phyloP scores from a whole-genome alignment of 495 filamentous ascomycete species.

The Cetradonia linearis region DNA sequence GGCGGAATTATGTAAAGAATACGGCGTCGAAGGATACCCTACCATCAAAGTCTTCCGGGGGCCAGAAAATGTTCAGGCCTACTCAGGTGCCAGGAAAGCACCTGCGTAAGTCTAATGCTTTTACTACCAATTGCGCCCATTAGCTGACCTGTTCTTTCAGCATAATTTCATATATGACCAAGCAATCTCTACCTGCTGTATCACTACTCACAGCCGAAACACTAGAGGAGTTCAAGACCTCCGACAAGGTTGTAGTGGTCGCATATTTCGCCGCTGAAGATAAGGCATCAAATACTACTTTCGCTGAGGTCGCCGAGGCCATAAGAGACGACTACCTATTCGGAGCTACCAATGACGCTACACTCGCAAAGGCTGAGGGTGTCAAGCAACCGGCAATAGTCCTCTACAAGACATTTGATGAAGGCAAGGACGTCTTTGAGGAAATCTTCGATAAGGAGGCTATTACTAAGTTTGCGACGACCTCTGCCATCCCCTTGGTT shows the following conservation, averaged over 20 bases:
- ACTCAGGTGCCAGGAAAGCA: slow-evolving; percentile 81
- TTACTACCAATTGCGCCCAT: not conserved
- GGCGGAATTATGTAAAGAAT: slow-evolving; percentile 76
- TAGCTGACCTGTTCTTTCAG: slow-evolving; percentile 32
- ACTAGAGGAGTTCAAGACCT: slow-evolving; percentile 90
- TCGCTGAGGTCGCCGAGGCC: slow-evolving; percentile 67
- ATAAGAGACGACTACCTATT: slow-evolving; percentile 89
- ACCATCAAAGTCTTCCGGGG: slow-evolving; percentile 99
- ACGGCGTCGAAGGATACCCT: slow-evolving; percentile 92
- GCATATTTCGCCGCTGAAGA: slow-evolving; percentile 79
- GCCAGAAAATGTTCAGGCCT: slow-evolving; percentile 68
- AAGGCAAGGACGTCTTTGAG: slow-evolving; percentile 78
- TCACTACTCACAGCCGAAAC: slow-evolving; percentile 68
- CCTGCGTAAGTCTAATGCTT: slow-evolving; percentile 55
- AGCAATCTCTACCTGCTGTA: slow-evolving; percentile 92
- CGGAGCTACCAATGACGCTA: slow-evolving; percentile 70
- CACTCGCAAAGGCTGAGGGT: slow-evolving; percentile 78
- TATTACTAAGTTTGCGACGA: slow-evolving; percentile 75
- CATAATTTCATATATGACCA: slow-evolving; percentile 98
- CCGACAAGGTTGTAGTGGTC: slow-evolving; percentile 92
- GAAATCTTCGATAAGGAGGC: slow-evolving; percentile 67
- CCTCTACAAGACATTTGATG: slow-evolving; percentile 96
- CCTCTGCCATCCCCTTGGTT: slow-evolving; percentile 77
- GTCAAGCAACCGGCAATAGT: slow-evolving; percentile 79
- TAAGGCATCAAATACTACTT: slow-evolving; percentile 73